Base-by-base conservation (phyloP, 331 rosid species). In the Malus hybrid region DNA sequence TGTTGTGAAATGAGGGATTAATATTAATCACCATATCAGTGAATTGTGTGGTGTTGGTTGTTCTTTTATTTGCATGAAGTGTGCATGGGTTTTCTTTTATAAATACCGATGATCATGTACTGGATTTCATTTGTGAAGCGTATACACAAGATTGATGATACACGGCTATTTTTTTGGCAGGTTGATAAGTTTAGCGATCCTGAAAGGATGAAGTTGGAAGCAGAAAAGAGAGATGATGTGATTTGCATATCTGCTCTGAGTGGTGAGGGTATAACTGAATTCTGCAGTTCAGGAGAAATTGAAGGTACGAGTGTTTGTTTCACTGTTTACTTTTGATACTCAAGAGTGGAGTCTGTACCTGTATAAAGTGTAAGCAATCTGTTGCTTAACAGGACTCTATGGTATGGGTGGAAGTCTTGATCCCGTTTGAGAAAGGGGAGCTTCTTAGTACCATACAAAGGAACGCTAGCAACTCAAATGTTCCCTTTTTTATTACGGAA, bases 371-470 rank as follows among this genome's bases (percentile, higher is more conserved):
- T 27, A 75, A 14, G 65, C 29, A 28, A 28, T 28, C 3, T 28
- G 29, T 28, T 77, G 76, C 20, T 67, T 75, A n/a, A n/a, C n/a
- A n/a, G n/a, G n/a, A n/a, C n/a, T n/a, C n/a, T n/a, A n/a, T n/a
- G n/a, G n/a, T n/a, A 22, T 94, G 97, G 97, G 89, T 94, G 62
- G 99, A 89, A 85, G 99, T 97, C 82, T 87, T 94, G 88, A 85
- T 94, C 65, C 96, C 97, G 56, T 94, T 90, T 69, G 97, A 92
- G 39, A 87, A 89, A 67, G 97, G 97, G 69, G 97, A 94, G 85
- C 97, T 94, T 80, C 90, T 94, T 33, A 89, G 91, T 83, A 90
- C 97, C 36, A 84, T 92, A 72, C 97, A 39, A 36, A 8, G 44
- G 44, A 36, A 36, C 44, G 11, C 44, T 36, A 36, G 11, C 44